Evolutionary conservation across 2,329 filamentous ascomycete genomes (phyloP), one percentile per base, ranked within the genome.

Genomic region (Trichoderma asperellum): DNA sequence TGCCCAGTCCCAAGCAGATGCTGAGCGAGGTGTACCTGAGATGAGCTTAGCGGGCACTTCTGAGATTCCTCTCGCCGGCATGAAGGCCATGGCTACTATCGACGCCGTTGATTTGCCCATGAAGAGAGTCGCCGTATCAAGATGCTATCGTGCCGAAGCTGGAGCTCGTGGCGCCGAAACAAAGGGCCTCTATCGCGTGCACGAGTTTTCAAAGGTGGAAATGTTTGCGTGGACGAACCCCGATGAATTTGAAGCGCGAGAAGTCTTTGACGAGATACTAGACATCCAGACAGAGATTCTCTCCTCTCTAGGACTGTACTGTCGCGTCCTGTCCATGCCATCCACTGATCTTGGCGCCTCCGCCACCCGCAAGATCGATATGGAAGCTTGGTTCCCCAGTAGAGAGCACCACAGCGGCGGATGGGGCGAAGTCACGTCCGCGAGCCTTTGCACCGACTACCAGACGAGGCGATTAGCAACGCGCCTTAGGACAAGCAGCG

Each of bases 201-300:
- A 99, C 81, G 96, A 99, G 81, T 99, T 99, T 81, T 97, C 94
- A 34, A 99, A 99, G 79, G 95, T 99, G 0, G 96, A 99, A 80
- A 90, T 99, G 85, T 98, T 99, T 78, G 94, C 92, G 0, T 99
- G 96, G 96, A 91, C 93, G 5, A 75, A 85, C 35, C 88, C 92
- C 1, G 84, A 88, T 65, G 69, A 75, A 2, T 77, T 76, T 37
- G 77, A 79, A 52, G 83, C 88, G 0, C 82, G 85, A 8, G 82
- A 86, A 0, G 75, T 95, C 14, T 97, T 97, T 78, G 84, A 92
- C 62, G 94, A 97, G 80, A 93, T 99, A 84, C 83, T 97, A 63
- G 87, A 88, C 70, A 91, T 97, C 65, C 96, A 99, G 81, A 91
- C 88, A 2, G 91, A 96, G 77, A 94, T 99, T 68, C 83, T 98